Evolutionary conservation across 1,284 basidiomycete genomes (phyloP).

Genomic region (Pyrrhoderma noxium): DNA sequence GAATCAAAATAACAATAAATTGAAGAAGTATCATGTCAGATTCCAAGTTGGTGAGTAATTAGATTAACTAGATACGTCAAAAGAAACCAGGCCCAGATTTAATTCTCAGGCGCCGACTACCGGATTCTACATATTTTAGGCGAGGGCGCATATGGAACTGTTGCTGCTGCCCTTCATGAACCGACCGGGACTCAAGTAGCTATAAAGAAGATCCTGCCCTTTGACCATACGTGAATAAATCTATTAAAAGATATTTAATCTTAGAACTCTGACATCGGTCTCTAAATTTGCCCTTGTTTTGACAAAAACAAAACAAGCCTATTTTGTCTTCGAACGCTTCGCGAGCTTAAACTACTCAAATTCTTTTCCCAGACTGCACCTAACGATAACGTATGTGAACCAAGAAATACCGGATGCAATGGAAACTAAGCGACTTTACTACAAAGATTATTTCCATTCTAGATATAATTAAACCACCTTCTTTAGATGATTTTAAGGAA

Average conservation of each 20-base stretch:
- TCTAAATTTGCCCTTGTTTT: too few species aligned
- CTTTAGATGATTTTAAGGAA: constrained; percentile 86
- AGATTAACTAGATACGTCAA: neutral
- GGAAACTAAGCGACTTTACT: neutral
- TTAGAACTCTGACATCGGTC: too few species aligned
- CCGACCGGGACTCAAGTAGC: constrained; percentile 85
- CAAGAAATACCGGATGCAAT: neutral
- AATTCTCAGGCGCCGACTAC: constrained; percentile 14
- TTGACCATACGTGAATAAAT: constrained; percentile 73
- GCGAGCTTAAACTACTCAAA: constrained; percentile 40
- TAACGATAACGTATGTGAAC: constrained; percentile 65
- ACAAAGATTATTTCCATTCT: constrained; percentile 78
- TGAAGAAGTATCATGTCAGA: constrained; percentile 46
- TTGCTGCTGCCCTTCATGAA: constrained; percentile 79
- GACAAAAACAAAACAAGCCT: neutral
- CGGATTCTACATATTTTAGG: constrained; percentile 85
- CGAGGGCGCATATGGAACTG: constrained; percentile 90
- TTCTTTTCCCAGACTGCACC: constrained; percentile 93
- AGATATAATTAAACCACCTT: constrained; percentile 94
- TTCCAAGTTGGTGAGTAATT: constrained; percentile 30
- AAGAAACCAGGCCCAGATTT: neutral
- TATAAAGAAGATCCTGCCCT: constrained; percentile 96
- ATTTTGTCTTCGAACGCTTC: constrained; percentile 11
- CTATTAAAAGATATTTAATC: neutral
- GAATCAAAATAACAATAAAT: constrained; percentile 24